Evolutionary conservation across 345 rosid species (phyloP).

Genomic region (Corchorus olitorius): DNA sequence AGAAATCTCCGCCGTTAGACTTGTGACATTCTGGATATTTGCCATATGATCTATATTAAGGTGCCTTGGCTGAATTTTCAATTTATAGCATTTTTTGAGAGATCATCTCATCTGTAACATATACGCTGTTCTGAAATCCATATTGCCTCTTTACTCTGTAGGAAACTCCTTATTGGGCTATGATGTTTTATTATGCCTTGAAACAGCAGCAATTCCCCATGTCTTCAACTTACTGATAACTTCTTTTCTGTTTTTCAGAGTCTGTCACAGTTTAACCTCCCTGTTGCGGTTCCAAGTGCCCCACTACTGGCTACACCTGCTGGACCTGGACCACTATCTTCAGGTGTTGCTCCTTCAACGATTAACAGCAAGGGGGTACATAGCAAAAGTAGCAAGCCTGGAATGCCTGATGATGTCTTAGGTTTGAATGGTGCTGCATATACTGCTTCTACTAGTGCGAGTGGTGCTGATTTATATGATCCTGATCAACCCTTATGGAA

Average conservation of each 20-base stretch:
- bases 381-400: conserved; percentile 47
- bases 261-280: conserved; percentile 96
- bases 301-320: conserved; percentile 63
- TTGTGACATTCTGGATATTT: neutral
- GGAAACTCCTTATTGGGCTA: conserved; percentile 1
- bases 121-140: neutral
- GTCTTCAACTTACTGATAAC: neutral
- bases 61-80: neutral
- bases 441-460: conserved; percentile 45
- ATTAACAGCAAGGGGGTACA: conserved; percentile 48
- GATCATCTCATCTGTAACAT: neutral
- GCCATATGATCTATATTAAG: conserved; percentile 6
- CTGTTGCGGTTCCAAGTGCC: conserved; percentile 83
- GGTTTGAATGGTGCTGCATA: conserved; percentile 60
- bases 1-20: conserved; percentile 10
- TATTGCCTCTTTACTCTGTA: neutral
- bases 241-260: conserved; percentile 66
- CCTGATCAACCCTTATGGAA: conserved; percentile 99
- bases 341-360: conserved; percentile 55
- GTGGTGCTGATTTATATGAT: conserved; percentile 86
- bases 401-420: conserved; percentile 57
- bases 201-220: neutral
- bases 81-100: neutral
- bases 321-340: conserved; percentile 51
- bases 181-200: conserved; percentile 6